Percentiles rank a stretch among this genome's conserved stretches.
Conservation (phyloP, 2,329 filamentous ascomycete genomes). For the Dactylellina parvicollis region DNA sequence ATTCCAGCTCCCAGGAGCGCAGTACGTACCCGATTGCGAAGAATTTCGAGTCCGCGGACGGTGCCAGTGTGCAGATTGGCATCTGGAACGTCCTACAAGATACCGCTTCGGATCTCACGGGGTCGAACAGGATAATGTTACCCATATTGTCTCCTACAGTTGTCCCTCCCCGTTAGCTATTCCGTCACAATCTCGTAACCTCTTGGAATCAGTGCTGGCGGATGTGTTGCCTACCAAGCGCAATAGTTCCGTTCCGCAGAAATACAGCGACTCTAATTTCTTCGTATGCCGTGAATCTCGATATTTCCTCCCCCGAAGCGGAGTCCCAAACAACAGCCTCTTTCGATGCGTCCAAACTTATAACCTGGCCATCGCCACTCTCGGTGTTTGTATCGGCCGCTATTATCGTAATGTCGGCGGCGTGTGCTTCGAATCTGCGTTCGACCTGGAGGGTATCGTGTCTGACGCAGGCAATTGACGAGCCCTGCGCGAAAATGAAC, state of each 20-base stretch:
- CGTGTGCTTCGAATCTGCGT: conserved; percentile 82
- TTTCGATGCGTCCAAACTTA: conserved; percentile 90
- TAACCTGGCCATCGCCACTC: conserved; percentile 82
- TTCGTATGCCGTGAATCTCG: conserved; percentile 92
- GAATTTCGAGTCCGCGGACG: conserved; percentile 86
- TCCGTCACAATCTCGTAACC: too few relatives aligned
- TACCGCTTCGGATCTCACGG: conserved; percentile 89
- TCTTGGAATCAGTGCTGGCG: conserved; percentile 34
- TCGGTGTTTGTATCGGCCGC: conserved; percentile 93
- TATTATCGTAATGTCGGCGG: conserved; percentile 82
- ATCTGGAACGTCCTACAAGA: conserved; percentile 93
- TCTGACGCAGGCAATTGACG: conserved; percentile 83
- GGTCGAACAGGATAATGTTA: conserved; percentile 93
- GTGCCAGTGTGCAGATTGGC: conserved; percentile 91
- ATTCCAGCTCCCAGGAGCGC: not conserved
- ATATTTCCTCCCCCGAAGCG: conserved; percentile 86
- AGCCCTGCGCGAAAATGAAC: conserved; percentile 86
- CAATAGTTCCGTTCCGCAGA: conserved; percentile 97
- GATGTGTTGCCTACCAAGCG: conserved; percentile 76
- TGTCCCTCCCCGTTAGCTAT: conserved; percentile 53
- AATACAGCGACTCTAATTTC: conserved; percentile 84
- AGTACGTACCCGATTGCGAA: conserved; percentile 89
- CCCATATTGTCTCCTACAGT: conserved; percentile 85
- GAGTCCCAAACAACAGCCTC: conserved; percentile 98
- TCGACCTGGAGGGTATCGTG: conserved; percentile 93